Base-by-base conservation (phyloP, 768 basidiomycete species). In the Hericium alpestre region DNA sequence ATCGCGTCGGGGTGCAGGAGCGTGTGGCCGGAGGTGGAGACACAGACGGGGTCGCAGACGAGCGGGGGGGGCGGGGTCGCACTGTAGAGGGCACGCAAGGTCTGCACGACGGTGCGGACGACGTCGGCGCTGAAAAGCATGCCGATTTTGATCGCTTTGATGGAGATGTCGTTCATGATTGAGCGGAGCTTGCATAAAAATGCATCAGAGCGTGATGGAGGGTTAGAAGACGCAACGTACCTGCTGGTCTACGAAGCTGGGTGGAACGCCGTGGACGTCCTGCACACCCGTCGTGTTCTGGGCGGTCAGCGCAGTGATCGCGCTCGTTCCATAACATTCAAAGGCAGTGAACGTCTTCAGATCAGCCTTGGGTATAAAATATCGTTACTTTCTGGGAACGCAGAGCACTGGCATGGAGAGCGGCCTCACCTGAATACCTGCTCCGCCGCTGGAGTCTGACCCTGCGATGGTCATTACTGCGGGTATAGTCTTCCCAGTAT, bases 261-360 rank as follows among this genome's bases (percentile, higher is more conserved):
- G 77, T 0, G 88, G 84, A 9, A 79, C 67, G 2, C 83, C 75
- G 57, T 87, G 81, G 0, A 95, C 77, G 0, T 72, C 86, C 58
- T 90, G 83, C 0, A 96, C 92, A 3, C 89, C 93, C 3, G 69
- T 76, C 0, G 92, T 94, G 68, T 94, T 96, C 67, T 96, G 93
- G 0, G 93, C 89, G 0, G 90, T 93, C 49, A 95, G 67, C 0
- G 90, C 93, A 1, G 93, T 94, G 54, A 94, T 71, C 8, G 82
- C 90, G 59, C 84, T 87, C 13, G 86, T 76, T 13, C 90, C 93
- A 64, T 90, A 94, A 64, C 87, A 88, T 27, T 76, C 77, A 27
- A 84, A 78, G 0, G 89, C 84, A 4, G 88, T 82, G 62, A 93
- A 87, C 1, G 91, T 86, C 69, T 87, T 91, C 27, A 95, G 73